Evolutionary conservation across 2,329 filamentous ascomycete species (phyloP), one percentile per base, ranked within the genome.

Genomic region (Orbilia oligospora): DNA sequence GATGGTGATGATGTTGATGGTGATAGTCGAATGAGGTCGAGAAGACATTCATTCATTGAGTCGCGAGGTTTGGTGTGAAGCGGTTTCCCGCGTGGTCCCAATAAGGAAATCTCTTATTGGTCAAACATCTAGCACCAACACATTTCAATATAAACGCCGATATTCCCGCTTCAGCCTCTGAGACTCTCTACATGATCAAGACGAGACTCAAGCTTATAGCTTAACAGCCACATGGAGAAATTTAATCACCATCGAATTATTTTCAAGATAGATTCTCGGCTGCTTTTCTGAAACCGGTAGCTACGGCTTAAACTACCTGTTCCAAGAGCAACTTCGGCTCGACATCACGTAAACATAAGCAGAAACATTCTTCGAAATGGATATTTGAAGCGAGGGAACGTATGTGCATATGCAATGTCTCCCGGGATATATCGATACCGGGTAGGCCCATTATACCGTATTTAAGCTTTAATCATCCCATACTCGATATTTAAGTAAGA

Each of bases 341-440:
- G 38, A 70, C 53, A 70, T 51, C 66, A 70, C 66, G 8, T 16
- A 61, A 22, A 58, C n/a, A 61, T 18, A 53, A 70, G 61, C 53
- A 61, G 33, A 22, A 2, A 41, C 14, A 30, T 14, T 51, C 66
- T 38, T 48, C 46, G 27, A 18, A 20, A n/a, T 5, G 18, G 66
- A 36, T 5, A 41, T 5, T 41, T 12, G 53, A 58, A 22, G 30
- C 33, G 53, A 58, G n/a, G 30, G n/a, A n/a, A n/a, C n/a, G n/a
- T n/a, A n/a, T n/a, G n/a, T n/a, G n/a, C 53, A 41, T n/a, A 58
- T 58, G 53, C 53, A 38, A 41, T 38, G 30, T 6, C 10, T 58
- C 5, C 33, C 18, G 33, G 53, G 18, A 58, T 58, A 30, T 30
- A n/a, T n/a, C n/a, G n/a, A n/a, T n/a, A n/a, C n/a, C 27, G 27